Conservation (phyloP, 2,329 filamentous ascomycete genomes). For the Aspergillus awamori region DNA sequence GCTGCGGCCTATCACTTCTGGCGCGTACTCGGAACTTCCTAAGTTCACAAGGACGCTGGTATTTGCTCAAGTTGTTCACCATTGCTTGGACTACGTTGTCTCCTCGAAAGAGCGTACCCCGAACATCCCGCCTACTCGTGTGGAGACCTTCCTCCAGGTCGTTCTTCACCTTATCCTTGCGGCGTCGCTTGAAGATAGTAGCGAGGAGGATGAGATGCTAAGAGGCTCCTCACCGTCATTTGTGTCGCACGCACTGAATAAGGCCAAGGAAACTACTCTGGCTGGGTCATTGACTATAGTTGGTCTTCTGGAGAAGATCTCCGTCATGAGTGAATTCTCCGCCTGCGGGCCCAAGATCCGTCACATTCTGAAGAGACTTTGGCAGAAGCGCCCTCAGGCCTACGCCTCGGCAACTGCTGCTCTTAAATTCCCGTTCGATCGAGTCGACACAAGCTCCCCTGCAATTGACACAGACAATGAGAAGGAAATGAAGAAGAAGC, state of each 20-base stretch:
- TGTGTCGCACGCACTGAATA: constrained; percentile 69
- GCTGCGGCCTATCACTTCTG: constrained; percentile 72
- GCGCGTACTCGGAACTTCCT: constrained; percentile 75
- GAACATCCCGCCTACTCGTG: constrained; percentile 74
- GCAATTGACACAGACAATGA: constrained; percentile 62
- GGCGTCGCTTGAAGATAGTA: constrained; percentile 79
- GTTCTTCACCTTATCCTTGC: constrained; percentile 85
- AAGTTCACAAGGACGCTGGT: constrained; percentile 80
- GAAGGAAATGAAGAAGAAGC: constrained; percentile 82
- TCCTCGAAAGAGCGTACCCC: constrained; percentile 70
- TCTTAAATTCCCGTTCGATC: constrained; percentile 68
- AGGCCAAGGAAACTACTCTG: constrained; percentile 52
- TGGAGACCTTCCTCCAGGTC: constrained; percentile 91
- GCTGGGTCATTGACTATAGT: constrained; percentile 53
- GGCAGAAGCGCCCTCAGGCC: constrained; percentile 73
- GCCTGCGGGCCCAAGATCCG: constrained; percentile 82
- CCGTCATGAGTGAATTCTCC: constrained; percentile 73
- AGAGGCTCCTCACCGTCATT: constrained; percentile 65
- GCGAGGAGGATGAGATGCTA: constrained; percentile 56
- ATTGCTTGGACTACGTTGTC: constrained; percentile 79
- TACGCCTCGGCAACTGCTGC: constrained; percentile 69
- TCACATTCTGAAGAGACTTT: constrained; percentile 80
- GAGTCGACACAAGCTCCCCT: constrained; percentile 81
- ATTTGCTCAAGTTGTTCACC: constrained; percentile 89
- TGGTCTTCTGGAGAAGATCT: constrained; percentile 56